These are phyloP conservation scores for Carex sylvatica DNA, from an alignment of 202 grass and related monocot genomes.

Conservation along the genomic window DNA sequence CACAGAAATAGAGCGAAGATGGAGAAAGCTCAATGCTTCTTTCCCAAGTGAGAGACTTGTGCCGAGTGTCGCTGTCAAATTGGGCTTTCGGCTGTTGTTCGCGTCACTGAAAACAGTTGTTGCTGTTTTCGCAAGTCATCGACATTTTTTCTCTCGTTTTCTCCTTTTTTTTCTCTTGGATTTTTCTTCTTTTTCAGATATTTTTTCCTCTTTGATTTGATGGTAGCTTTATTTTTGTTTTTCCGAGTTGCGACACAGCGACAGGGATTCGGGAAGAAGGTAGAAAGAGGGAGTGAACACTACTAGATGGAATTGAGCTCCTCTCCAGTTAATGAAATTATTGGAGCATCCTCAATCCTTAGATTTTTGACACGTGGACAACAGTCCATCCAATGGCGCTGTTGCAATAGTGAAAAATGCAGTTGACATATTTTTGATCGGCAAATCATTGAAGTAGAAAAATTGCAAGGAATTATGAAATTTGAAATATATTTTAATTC, in stretches of 20 bases:
- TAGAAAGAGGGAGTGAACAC: not conserved
- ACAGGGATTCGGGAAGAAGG: constrained; percentile 17
- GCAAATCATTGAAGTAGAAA: no score
- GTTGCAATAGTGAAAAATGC: no score
- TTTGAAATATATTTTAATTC: no score
- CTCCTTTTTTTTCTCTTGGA: not conserved
- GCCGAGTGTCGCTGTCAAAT: not conserved
- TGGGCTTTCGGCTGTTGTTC: not conserved
- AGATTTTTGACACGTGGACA: no score
- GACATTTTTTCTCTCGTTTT: not conserved
- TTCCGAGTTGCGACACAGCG: not conserved
- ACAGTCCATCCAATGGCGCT: no score
- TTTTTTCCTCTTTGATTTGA: not conserved
- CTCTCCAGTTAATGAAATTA: no score
- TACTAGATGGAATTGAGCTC: not conserved
- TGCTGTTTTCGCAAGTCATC: constrained; percentile 70
- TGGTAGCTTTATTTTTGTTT: not conserved
- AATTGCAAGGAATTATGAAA: no score
- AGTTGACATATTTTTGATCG: no score
- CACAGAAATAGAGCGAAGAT: not conserved
- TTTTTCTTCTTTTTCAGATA: not conserved
- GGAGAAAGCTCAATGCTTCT: constrained; percentile 36
- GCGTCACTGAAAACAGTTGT: constrained; percentile 26
- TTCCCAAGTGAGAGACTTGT: constrained; percentile 23
- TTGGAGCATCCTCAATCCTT: no score